Evolutionary conservation across 306 rosid species (phyloP).

Genomic region (Calophaca sinica): DNA sequence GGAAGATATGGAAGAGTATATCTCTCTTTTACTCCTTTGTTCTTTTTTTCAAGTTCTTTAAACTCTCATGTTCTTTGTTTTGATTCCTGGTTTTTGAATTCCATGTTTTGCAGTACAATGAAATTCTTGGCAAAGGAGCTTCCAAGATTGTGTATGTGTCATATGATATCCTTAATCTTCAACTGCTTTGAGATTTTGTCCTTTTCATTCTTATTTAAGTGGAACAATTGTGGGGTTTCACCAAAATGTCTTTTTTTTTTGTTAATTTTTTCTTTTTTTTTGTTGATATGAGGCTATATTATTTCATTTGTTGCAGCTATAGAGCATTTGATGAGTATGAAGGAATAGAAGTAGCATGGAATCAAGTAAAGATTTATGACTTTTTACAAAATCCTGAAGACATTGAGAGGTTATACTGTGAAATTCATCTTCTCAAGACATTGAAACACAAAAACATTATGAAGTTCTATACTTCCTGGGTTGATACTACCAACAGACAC

Average conservation of each 20-base stretch:
- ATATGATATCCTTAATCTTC: constrained; percentile 38
- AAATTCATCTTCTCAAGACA: constrained; percentile 97
- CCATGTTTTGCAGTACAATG: constrained; percentile 72
- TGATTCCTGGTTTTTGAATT: constrained; percentile 13
- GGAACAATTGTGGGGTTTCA: constrained; percentile 32
- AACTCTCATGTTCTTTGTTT: constrained; percentile 37
- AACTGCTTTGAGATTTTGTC: constrained; percentile 20
- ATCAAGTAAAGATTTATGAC: constrained; percentile 89
- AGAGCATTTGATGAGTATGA: constrained; percentile 94
- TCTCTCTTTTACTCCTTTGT: background rate
- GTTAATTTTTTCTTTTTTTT: background rate
- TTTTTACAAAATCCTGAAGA: constrained; percentile 83
- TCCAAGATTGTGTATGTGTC: constrained; percentile 85
- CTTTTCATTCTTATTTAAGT: constrained; percentile 25
- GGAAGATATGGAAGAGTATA: constrained; percentile 99
- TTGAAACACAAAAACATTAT: constrained; percentile 84
- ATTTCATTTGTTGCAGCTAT: constrained; percentile 60
- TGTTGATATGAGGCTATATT: constrained; percentile 34
- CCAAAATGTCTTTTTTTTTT: constrained; percentile 15
- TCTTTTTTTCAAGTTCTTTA: constrained; percentile 18
- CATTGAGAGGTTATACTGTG: constrained; percentile 84
- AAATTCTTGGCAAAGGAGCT: constrained; percentile 98
- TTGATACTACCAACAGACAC: constrained; percentile 77
- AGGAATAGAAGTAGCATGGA: constrained; percentile 99
- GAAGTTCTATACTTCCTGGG: constrained; percentile 96